Conservation (phyloP, 352 stramenopile species). For the Lagenidium sp. region DNA sequence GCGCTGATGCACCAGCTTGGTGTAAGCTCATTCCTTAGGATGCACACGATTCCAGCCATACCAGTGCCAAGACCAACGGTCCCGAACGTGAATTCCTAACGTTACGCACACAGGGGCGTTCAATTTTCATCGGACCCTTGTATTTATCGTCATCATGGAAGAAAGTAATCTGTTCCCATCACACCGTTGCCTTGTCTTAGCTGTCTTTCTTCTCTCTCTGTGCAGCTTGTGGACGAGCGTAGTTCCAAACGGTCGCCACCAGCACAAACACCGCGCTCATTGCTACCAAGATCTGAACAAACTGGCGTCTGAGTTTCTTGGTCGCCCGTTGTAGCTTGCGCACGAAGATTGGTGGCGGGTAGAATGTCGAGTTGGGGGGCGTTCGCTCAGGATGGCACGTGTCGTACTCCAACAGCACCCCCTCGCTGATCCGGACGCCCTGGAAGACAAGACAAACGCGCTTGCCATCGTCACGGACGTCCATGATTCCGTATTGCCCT, state of each 20-base stretch:
- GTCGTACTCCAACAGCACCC: constrained; percentile 63
- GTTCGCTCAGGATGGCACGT: constrained; percentile 66
- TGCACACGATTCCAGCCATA: too few relatives aligned
- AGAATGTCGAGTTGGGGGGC: constrained; percentile 39
- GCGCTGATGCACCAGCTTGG: constrained; percentile 68
- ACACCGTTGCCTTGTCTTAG: too few relatives aligned
- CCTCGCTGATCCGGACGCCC: constrained; percentile 45
- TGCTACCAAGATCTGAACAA: constrained; percentile 1
- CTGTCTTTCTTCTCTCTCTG: too few relatives aligned
- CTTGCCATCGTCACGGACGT: constrained; percentile 63
- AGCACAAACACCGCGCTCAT: too few relatives aligned
- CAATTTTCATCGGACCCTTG: too few relatives aligned
- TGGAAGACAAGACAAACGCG: constrained; percentile 63
- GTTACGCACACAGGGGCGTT: too few relatives aligned
- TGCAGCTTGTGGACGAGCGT: too few relatives aligned
- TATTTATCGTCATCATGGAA: too few relatives aligned
- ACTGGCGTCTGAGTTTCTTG: constrained; percentile 38
- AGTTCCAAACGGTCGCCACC: too few relatives aligned
- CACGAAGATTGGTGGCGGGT: constrained; percentile 46
- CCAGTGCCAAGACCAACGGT: too few relatives aligned
- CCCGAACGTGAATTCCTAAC: too few relatives aligned
- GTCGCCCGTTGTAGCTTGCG: constrained; percentile 38
- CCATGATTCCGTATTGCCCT: constrained; percentile 75
- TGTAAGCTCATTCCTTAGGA: constrained; percentile 40
- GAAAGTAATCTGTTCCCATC: too few relatives aligned